Evolutionary conservation across 2,329 filamentous ascomycete genomes (phyloP).

Genomic region (Colletotrichum graminicola): DNA sequence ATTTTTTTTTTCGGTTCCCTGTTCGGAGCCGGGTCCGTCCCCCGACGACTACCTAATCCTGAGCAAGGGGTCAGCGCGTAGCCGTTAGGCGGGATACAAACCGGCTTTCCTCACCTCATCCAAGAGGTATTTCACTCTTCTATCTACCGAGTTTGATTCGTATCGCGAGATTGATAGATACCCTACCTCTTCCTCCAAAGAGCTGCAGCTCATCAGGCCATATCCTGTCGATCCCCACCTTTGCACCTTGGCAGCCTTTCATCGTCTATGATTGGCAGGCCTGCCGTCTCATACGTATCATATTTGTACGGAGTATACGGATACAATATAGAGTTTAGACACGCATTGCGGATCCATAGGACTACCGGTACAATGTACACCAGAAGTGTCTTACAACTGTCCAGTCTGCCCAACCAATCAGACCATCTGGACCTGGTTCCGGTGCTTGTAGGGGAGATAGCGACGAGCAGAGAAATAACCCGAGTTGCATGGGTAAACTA

Average conservation of each 20-base stretch:
- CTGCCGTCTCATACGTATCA: slow-evolving; percentile 13
- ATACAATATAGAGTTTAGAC: slow-evolving; percentile 11
- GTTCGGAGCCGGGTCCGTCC: not conserved
- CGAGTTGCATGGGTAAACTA: too few relatives aligned
- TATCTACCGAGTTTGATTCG: slow-evolving; percentile 5
- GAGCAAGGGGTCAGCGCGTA: not conserved
- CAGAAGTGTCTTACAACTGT: not conserved
- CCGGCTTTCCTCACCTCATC: not conserved
- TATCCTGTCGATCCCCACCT: slow-evolving; percentile 15
- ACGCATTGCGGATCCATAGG: slow-evolving; percentile 3
- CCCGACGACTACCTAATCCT: not conserved
- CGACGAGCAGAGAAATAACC: too few relatives aligned
- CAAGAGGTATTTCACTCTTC: not conserved
- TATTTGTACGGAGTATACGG: too few relatives aligned
- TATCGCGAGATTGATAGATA: not conserved
- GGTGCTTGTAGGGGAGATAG: too few relatives aligned
- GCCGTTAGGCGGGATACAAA: not conserved
- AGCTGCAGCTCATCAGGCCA: slow-evolving; percentile 1
- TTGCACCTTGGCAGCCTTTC: not conserved
- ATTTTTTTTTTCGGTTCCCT: not conserved
- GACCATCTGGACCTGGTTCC: too few relatives aligned
- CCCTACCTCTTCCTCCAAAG: not conserved
- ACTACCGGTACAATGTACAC: too few relatives aligned
- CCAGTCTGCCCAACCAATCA: not conserved
- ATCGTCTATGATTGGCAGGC: slow-evolving; percentile 6